A percentile compares a stretch with the other conserved stretches of the same genome.
These are phyloP conservation scores for Sugiyamaella americana DNA, from an alignment of 805 yeast species.

Conservation along the genomic window DNA sequence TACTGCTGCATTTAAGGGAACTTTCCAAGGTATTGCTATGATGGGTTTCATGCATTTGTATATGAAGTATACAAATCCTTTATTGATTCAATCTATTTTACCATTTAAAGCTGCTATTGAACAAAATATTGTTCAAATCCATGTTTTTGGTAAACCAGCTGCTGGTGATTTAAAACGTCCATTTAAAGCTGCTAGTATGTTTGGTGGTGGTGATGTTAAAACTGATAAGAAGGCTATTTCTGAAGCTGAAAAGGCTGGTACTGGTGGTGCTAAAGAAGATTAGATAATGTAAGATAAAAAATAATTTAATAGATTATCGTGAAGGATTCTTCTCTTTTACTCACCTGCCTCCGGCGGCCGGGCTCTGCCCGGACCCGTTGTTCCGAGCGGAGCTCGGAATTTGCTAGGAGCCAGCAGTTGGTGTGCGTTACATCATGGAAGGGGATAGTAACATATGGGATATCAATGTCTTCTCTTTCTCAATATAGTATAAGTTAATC, in stretches of 20 bases:
- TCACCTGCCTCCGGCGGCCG: too few species aligned
- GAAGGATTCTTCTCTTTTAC: too few species aligned
- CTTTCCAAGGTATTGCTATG: constrained; percentile 88
- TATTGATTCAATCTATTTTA: constrained; percentile 87
- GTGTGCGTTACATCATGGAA: too few species aligned
- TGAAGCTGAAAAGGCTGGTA: constrained; percentile 77
- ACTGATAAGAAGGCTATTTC: constrained; percentile 86
- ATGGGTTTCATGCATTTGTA: constrained; percentile 97
- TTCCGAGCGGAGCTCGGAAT: too few species aligned
- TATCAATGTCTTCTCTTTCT: too few species aligned
- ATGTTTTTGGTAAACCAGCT: constrained; percentile 75
- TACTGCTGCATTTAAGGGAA: constrained; percentile 68
- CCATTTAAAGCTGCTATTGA: constrained; percentile 88
- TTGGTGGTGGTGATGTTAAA: constrained; percentile 59
- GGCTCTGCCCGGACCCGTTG: too few species aligned
- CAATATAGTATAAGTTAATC: too few species aligned
- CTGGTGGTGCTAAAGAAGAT: constrained; percentile 78
- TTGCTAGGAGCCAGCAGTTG: too few species aligned
- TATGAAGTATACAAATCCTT: constrained; percentile 96
- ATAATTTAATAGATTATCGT: too few species aligned
- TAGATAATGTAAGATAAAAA: too few species aligned
- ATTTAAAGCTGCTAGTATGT: constrained; percentile 79
- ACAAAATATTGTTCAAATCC: constrained; percentile 85
- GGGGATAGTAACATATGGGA: too few species aligned
- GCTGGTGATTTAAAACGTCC: constrained; percentile 93